Evolutionary conservation across 768 basidiomycete genomes (phyloP).

Genomic region (Saitozyma sp.): DNA sequence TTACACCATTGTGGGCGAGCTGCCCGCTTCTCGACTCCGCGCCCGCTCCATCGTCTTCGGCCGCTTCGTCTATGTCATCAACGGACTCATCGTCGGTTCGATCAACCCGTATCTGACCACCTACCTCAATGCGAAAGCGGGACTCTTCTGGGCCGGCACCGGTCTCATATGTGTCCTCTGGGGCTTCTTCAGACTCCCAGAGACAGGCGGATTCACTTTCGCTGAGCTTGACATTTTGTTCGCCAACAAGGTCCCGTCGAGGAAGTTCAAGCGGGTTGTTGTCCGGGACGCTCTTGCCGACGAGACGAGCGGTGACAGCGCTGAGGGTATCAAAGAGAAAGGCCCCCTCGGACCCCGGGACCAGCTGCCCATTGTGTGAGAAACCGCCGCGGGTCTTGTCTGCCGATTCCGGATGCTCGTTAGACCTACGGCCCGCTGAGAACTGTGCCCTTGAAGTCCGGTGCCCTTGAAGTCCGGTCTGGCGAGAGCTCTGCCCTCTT

Average conservation of each 20-base stretch:
- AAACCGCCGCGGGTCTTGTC: too few relatives aligned
- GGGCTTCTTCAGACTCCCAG: slow-evolving; percentile 38
- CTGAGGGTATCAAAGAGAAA: too few relatives aligned
- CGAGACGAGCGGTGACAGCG: too few relatives aligned
- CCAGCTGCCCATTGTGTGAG: too few relatives aligned
- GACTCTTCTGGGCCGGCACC: slow-evolving; percentile 38
- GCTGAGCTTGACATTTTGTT: slow-evolving; percentile 44
- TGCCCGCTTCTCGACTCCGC: slow-evolving; percentile 35
- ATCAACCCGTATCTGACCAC: slow-evolving; percentile 40
- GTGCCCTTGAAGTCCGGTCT: too few relatives aligned
- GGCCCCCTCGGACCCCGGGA: too few relatives aligned
- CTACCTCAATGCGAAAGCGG: slow-evolving; percentile 1
- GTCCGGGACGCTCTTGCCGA: not conserved
- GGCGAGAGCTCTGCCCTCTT: too few relatives aligned
- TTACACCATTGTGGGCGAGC: slow-evolving; percentile 39
- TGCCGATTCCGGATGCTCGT: too few relatives aligned
- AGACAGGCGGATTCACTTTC: slow-evolving; percentile 25
- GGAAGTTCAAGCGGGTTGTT: slow-evolving; percentile 23
- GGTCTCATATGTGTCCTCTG: slow-evolving; percentile 23
- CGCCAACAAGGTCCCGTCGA: slow-evolving; percentile 33
- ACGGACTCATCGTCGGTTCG: slow-evolving; percentile 11
- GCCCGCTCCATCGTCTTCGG: slow-evolving; percentile 43
- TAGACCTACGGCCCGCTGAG: too few relatives aligned
- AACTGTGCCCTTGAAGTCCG: too few relatives aligned
- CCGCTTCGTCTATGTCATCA: slow-evolving; percentile 20